Evolutionary conservation across 805 yeast species (phyloP), one percentile per base, ranked within the genome.

Genomic region (Pichia membranifaciens): DNA sequence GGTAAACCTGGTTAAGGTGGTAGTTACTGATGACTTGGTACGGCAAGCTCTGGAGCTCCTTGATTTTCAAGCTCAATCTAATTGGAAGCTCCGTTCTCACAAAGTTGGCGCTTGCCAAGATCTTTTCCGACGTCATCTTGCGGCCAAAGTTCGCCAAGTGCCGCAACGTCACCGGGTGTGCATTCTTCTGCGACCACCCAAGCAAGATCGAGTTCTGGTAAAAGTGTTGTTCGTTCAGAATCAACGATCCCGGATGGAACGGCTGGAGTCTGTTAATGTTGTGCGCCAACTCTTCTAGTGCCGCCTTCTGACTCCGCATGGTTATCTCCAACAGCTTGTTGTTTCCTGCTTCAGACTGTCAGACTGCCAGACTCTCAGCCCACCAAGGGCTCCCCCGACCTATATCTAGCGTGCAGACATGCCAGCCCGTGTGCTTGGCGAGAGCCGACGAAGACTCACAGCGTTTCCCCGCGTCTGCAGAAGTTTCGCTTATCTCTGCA

Each of bases 71-170:
- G 5, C 96, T 90, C 53, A 91, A 73, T 56, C 99, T 70, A 18
- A 86, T 81, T 5, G 96, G 89, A 23, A 93, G 68, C 60, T 91
- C 98, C 36, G 84, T 72, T 41, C 95, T 71, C 1, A 89, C 96
- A 61, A 91, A 93, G 59, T 85, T 87, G 17, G 96, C 98, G 52
- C 93, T 82, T 37, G 82, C 72, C 10, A 91, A 69, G 43, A 91
- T 73, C 66, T 90, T 89, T 33, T 82, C 87, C 54, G 78, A 79
- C 13, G 88, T 85, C 44, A 91, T 65, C 32, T 76, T 76, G 56
- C 83, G 82, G 41, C 96, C 97, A 61, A 84, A 91, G 37, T 88
- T 88, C 1, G 96, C 96, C 54, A 91, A 66, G 58, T 91, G 97
- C 44, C 87, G 72, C n/a, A 93, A 64, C 1, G 96, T 83, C 20